A percentile compares a stretch with the other conserved stretches of the same genome.
These are phyloP conservation scores for Cornus suecica DNA, from an alignment of 148 eudicot genomes.

Conservation along the genomic window DNA sequence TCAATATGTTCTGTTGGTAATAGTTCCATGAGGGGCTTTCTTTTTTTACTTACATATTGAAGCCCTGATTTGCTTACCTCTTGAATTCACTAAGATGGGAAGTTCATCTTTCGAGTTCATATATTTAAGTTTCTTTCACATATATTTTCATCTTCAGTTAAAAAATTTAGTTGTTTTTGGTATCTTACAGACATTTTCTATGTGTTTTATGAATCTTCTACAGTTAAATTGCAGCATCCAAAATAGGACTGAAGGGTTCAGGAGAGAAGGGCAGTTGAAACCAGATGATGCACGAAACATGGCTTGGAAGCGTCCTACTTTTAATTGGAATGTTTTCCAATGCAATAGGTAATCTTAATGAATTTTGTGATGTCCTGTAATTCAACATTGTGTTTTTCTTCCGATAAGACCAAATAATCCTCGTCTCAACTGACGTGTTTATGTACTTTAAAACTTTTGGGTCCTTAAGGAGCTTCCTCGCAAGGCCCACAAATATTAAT, in stretches of 20 bases:
- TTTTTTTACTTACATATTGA: background rate
- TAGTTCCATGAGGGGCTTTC: background rate
- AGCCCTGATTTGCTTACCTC: background rate
- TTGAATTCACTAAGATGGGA: background rate
- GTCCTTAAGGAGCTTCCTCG: background rate
- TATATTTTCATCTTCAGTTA: background rate
- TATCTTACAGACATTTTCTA: background rate
- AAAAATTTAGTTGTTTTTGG: background rate
- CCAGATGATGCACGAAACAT: conserved; percentile 36
- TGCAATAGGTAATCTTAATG: conserved; percentile 29
- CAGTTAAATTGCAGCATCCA: conserved; percentile 3
- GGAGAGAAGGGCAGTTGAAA: conserved; percentile 16
- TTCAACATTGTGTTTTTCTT: background rate
- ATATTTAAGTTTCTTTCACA: background rate
- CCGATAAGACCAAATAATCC: background rate
- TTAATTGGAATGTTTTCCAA: conserved; percentile 20
- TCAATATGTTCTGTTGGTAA: background rate
- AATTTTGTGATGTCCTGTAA: background rate
- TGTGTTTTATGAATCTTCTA: conserved; percentile 5
- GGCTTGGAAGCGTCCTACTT: conserved; percentile 27
- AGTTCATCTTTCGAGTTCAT: too few relatives aligned
- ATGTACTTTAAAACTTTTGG: background rate
- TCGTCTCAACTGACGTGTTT: background rate
- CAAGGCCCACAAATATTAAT: background rate
- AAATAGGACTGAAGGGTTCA: conserved; percentile 2